Conservation (phyloP, 2,329 filamentous ascomycete genomes). For the Aspergillus arachidicola region DNA sequence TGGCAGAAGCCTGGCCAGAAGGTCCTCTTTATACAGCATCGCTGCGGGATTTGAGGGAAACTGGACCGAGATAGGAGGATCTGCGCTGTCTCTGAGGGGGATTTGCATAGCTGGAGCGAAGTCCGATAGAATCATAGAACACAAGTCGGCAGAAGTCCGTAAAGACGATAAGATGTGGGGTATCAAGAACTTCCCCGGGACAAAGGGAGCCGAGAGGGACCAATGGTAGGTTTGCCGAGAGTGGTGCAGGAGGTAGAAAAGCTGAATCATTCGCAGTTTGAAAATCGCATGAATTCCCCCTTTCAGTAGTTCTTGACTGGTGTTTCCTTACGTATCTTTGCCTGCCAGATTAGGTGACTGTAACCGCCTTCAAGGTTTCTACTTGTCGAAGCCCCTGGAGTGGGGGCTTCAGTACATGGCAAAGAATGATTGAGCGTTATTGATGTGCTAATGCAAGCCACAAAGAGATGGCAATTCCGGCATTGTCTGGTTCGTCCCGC, state of each 20-base stretch:
- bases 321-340: neutral
- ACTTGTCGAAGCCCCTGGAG: neutral
- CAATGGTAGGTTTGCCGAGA: neutral
- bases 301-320: neutral
- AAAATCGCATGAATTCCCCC: constrained; percentile 2
- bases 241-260: neutral
- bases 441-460: constrained; percentile 2
- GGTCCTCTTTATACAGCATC: neutral
- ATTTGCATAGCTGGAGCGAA: neutral
- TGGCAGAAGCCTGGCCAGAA: neutral
- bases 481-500: neutral
- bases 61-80: neutral
- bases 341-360: neutral
- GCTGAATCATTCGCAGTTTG: neutral
- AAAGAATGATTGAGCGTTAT: neutral
- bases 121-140: neutral
- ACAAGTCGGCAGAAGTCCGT: neutral
- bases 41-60: neutral
- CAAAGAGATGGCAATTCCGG: neutral
- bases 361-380: neutral
- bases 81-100: neutral
- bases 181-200: neutral
- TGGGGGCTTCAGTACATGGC: neutral
- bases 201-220: neutral
- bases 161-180: neutral